These are phyloP conservation scores for Dioscorea cayenensis DNA, from an alignment of 116 monocot species.

Conservation along the genomic window DNA sequence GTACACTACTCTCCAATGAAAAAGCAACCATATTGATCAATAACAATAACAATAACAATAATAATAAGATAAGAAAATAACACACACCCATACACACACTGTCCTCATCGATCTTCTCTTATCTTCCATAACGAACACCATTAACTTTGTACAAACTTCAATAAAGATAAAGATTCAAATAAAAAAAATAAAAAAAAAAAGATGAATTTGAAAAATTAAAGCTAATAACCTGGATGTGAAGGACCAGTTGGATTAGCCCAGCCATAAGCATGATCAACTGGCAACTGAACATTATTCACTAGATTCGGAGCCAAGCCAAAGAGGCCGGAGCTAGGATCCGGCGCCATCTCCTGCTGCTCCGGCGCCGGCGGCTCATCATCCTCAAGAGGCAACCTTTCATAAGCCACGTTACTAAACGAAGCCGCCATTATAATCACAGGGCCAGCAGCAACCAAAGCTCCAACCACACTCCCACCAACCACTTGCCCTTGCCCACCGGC, in stretches of 20 bases:
- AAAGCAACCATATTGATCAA: too few species aligned
- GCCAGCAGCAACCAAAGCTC: slow-evolving; percentile 38
- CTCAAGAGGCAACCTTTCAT: slow-evolving; percentile 52
- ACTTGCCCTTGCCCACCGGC: slow-evolving; percentile 62
- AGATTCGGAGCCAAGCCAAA: slow-evolving; percentile 38
- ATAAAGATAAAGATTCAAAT: too few species aligned
- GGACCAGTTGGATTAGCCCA: slow-evolving; percentile 9
- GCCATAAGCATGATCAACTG: slow-evolving; percentile 34
- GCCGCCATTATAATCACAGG: slow-evolving; percentile 67
- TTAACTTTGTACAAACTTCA: too few species aligned
- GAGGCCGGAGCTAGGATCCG: slow-evolving; percentile 18
- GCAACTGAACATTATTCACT: slow-evolving; percentile 34
- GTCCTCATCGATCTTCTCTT: too few species aligned
- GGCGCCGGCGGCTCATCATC: slow-evolving; percentile 26
- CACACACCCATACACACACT: too few species aligned
- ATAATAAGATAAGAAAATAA: too few species aligned
- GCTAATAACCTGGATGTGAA: too few species aligned
- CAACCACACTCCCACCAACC: slow-evolving; percentile 63
- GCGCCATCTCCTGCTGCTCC: slow-evolving; percentile 12
- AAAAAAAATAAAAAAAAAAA: too few species aligned
- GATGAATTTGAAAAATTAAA: too few species aligned
- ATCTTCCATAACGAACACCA: too few species aligned
- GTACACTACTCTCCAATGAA: too few species aligned
- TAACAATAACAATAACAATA: too few species aligned
- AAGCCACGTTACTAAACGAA: slow-evolving; percentile 51